Evolutionary conservation across 176 grass and related monocot species (phyloP), one percentile per base, ranked within the genome.

Genomic region (Calamus simplicifolius): DNA sequence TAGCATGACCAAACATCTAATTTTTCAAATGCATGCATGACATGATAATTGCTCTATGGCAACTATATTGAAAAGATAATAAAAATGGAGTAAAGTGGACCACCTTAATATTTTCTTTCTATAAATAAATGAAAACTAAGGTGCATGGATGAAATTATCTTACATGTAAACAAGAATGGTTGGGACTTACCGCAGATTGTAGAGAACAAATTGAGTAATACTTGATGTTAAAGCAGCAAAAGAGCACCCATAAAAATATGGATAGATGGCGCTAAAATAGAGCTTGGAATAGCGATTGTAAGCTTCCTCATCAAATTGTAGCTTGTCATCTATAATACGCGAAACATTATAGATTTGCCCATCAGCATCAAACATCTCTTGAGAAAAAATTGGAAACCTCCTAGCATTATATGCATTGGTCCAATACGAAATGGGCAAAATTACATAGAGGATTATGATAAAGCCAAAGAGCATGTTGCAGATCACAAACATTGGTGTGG

Each of bases 401-500:
- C 43, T 69, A 12, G 89, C 78, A 1, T 61, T 60, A 70, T 82
- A 89, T 2, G 79, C 59, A 64, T 89, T 65, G 27, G 55, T 71
- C 81, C 81, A 89, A 76, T 95, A 95, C 7, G 78, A 67, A 5
- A 75, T 4, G 16, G 89, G 89, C 4, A 82, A 5, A 16, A 89
- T 61, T 13, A 95, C 52, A 59, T 95, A 89, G 17, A 80, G 69
- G 2, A 82, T 60, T 7, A 81, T 13, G 60, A 82, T 69, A 76
- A 82, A 95, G 0, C 89, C 89, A 2, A 53, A 68, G 59, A 89
- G 70, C 16, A 83, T 50, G 78, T 95, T 95, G 13, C 61, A 25
- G 73, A 85, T 82, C 27, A 81, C 85, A 63, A 95, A 88, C 26
- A 73, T 77, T 29, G 84, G 89, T 23, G 89, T 75, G 1, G 89